Conservation (phyloP, 768 basidiomycete genomes). For the Pisolithus sp. region DNA sequence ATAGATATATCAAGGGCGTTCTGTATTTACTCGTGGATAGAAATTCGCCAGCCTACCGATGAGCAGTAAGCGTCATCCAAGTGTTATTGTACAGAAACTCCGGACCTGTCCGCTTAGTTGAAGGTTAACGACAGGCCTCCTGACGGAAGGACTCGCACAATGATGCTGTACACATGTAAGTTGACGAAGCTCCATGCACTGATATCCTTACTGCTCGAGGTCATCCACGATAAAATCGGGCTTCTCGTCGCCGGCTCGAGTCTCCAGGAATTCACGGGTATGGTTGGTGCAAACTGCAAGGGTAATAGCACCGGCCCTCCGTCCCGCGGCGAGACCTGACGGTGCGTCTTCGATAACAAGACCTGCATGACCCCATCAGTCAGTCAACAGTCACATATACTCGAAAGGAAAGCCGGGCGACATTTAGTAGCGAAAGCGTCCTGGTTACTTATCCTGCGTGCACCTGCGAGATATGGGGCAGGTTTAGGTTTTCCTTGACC, state of each 20-base stretch:
- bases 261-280: conserved; percentile 43
- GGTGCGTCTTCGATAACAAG: conserved; percentile 90
- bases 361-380: conserved; percentile 35
- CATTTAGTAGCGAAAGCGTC: conserved; percentile 50
- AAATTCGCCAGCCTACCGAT: no score
- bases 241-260: conserved; percentile 36
- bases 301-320: conserved; percentile 66
- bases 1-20: no score
- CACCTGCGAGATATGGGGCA: conserved; percentile 80
- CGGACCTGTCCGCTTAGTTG: no score
- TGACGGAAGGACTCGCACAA: neutral
- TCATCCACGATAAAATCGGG: conserved; percentile 61
- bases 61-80: no score
- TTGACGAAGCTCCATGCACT: neutral
- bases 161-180: neutral
- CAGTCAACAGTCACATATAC: neutral
- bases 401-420: conserved; percentile 35
- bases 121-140: neutral
- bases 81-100: no score
- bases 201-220: conserved; percentile 49
- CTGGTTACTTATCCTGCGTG: conserved; percentile 28
- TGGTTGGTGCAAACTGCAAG: conserved; percentile 86
- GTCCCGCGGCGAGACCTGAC: conserved; percentile 70
- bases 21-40: no score
- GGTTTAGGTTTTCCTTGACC: conserved; percentile 79